Evolutionary conservation across 1,139 yeast genomes (phyloP), one percentile per base, ranked within the genome.

Genomic region (Pneumocystis canis): DNA sequence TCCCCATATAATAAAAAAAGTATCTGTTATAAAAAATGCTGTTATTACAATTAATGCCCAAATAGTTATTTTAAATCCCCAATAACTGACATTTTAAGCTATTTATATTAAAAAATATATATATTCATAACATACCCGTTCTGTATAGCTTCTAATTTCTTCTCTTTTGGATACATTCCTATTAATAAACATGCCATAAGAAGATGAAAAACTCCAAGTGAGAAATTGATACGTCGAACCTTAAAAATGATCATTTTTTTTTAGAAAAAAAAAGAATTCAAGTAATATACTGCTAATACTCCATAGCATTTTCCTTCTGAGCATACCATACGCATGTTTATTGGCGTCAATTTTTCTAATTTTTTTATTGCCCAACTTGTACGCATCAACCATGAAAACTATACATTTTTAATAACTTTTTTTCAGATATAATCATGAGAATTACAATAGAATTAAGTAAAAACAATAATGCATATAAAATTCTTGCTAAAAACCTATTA

Each of bases 1-100:
- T 0, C 98, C 97, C 83, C 95, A 94, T 70, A 87, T 79, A 35
- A 90, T 81, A 73, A 87, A 92, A 72, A 94, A 90, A 47, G 78
- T 78, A 71, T 94, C 97, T 0, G 97, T 97, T 58, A 94, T 82
- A 63, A 86, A 73, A 73, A 89, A 92, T 62, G 92, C 81, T 14
- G 84, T 68, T 11, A 82, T 77, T 5, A 85, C 75, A 28, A 89
- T 77, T 1, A 76, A 71, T 30, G 82, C 64, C 83, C 94, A 87
- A 1, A 79, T 74, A 20, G 84, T 71, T 9, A 88, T 74, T 73
- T 94, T 94, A 64, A 84, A 72, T 61, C 85, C 82, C 99, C 99
- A 94, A 78, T 80, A 83, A 11, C 67, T 64, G 28, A 20, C 9
- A 20, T 47, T 41, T 31, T 33, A n/a, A 59, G 11, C 40, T 39